Percentiles rank a stretch among this genome's conserved stretches.
Conservation (phyloP, 768 basidiomycete species). For the Calocera viscosa region DNA sequence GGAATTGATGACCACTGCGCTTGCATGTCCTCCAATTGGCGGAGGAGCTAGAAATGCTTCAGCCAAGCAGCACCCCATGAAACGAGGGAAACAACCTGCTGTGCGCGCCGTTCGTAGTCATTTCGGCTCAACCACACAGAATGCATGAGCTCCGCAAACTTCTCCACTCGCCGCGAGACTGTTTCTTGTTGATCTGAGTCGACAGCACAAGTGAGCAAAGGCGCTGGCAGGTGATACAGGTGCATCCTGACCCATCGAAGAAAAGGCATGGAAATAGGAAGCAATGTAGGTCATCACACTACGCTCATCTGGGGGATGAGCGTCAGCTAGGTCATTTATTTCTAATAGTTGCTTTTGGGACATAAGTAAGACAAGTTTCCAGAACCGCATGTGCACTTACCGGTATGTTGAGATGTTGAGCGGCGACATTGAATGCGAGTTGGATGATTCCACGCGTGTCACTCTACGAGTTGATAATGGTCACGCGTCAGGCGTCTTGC, state of each 20-base stretch:
- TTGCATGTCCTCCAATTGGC: conserved; percentile 53
- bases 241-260: conserved; percentile 66
- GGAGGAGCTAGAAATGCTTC: conserved; percentile 30
- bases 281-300: conserved; percentile 98
- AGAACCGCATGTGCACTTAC: conserved; percentile 35
- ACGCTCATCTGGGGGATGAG: conserved; percentile 80
- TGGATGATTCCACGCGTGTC: conserved; percentile 74
- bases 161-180: conserved; percentile 82
- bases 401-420: conserved; percentile 79
- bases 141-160: conserved; percentile 92
- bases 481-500: conserved; percentile 11
- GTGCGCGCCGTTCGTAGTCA: conserved; percentile 83
- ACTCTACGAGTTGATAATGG: conserved; percentile 32
- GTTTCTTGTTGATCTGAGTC: conserved; percentile 82
- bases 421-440: conserved; percentile 78
- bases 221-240: background rate
- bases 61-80: conserved; percentile 32
- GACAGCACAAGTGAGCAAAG: background rate
- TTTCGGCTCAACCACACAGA: conserved; percentile 78
- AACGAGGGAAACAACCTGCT: conserved; percentile 36
- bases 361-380: background rate
- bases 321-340: conserved; percentile 88
- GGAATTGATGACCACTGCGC: conserved; percentile 51
- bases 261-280: conserved; percentile 95
- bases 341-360: conserved; percentile 72